These are phyloP conservation scores for Prunus kanzakura DNA, from an alignment of 306 rosid genomes.

Conservation along the genomic window DNA sequence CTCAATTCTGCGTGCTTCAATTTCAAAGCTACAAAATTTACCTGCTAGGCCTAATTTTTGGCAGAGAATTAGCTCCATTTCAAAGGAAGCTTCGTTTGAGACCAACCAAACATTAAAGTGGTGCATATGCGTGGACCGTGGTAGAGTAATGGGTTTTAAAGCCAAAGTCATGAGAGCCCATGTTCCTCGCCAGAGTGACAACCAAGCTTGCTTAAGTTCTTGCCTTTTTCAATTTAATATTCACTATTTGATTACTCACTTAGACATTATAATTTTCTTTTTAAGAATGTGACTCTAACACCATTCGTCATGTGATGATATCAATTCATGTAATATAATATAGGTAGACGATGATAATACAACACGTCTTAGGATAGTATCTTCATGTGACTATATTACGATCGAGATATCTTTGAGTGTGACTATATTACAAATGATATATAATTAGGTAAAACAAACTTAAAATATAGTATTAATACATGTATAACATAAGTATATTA, in stretches of 20 bases:
- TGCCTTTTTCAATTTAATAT: background rate
- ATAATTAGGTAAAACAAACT: no score
- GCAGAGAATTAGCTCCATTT: background rate
- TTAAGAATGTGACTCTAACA: background rate
- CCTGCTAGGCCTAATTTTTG: background rate
- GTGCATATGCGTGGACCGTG: background rate
- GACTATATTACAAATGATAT: no score
- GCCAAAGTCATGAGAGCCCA: slow-evolving; percentile 12
- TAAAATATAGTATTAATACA: no score
- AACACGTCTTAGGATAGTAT: no score
- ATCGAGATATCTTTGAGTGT: background rate
- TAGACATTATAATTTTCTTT: background rate
- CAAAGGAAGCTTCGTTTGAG: background rate
- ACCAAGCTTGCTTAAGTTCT: background rate
- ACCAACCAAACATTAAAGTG: background rate
- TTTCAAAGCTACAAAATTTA: background rate
- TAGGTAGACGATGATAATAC: no score
- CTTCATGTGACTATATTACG: rapidly evolving
- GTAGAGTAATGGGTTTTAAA: slow-evolving; percentile 11
- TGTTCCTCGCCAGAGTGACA: slow-evolving; percentile 13
- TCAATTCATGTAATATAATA: no score
- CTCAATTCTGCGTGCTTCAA: background rate
- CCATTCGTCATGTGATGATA: no score
- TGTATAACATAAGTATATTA: no score
- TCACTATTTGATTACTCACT: background rate